Percentiles rank a stretch among this genome's conserved stretches.
Conservation (phyloP, 768 basidiomycete species). For the Lactifluus rugatus region DNA sequence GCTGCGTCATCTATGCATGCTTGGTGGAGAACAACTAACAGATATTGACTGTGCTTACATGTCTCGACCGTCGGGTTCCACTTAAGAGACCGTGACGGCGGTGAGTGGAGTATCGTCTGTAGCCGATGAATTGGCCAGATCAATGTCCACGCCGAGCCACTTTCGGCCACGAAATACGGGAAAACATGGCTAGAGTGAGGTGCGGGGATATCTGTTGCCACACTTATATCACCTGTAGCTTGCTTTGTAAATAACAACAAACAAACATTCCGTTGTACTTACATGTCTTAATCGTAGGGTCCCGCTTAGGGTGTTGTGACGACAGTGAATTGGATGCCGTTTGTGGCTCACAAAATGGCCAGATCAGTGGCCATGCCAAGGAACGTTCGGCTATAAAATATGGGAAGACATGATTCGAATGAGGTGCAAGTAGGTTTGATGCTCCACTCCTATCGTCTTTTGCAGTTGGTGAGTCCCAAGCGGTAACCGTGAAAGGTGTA, state of each 20-base stretch:
- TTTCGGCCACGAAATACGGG: conserved; percentile 1
- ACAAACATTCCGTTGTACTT: conserved; percentile 16
- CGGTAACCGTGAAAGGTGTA: conserved; percentile 40
- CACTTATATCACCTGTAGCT: conserved; percentile 16
- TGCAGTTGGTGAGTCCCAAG: conserved; percentile 30
- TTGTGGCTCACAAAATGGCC: conserved; percentile 11
- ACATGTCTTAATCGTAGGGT: conserved; percentile 24
- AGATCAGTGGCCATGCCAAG: conserved; percentile 15
- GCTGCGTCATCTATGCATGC: conserved; percentile 20
- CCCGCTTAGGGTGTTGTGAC: conserved; percentile 8
- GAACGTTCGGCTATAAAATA: neutral
- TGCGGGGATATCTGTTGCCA: neutral
- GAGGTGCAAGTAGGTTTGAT: neutral
- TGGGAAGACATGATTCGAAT: conserved; percentile 1
- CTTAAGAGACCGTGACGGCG: conserved; percentile 1
- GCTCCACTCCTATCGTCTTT: neutral
- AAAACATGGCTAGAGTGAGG: neutral
- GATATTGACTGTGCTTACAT: conserved; percentile 22
- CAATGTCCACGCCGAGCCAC: conserved; percentile 10
- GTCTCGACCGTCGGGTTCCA: conserved; percentile 21
- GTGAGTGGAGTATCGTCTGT: neutral
- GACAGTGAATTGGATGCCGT: neutral
- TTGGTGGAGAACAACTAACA: conserved; percentile 14
- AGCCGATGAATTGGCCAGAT: conserved; percentile 15
- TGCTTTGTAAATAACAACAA: conserved; percentile 12